Evolutionary conservation across 2,329 filamentous ascomycete genomes (phyloP).

Genomic region (Raffaelea deltoideospora): DNA sequence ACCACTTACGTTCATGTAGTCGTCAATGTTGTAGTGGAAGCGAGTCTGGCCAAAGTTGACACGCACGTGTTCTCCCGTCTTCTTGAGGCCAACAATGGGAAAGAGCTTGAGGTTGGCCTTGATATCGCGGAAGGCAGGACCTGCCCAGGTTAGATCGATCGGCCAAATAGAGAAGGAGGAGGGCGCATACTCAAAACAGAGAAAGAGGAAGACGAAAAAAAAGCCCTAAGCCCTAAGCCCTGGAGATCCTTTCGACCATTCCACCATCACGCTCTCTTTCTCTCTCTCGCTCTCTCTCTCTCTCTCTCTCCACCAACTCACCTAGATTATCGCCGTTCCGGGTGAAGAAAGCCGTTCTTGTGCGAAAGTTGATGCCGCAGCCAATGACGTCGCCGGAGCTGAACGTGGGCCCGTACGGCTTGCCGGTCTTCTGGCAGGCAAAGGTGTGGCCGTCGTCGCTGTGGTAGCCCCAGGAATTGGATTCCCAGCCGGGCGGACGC

Average conservation of each 20-base stretch:
- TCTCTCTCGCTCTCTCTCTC: too few species aligned
- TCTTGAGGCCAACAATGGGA: constrained; percentile 51
- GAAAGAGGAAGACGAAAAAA: not conserved
- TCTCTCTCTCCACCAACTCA: too few species aligned
- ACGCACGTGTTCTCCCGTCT: constrained; percentile 42
- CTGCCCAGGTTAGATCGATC: too few species aligned
- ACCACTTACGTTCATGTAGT: constrained; percentile 54
- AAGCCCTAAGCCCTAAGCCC: too few species aligned
- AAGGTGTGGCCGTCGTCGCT: constrained; percentile 52
- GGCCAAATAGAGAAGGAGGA: not conserved
- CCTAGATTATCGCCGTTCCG: constrained; percentile 46
- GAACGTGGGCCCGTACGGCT: constrained; percentile 41
- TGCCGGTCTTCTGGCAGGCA: constrained; percentile 38
- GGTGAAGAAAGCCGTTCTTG: constrained; percentile 52
- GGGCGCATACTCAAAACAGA: not conserved
- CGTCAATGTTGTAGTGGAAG: constrained; percentile 85
- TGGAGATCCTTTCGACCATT: too few species aligned
- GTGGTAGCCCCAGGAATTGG: constrained; percentile 54
- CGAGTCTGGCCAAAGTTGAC: constrained; percentile 58
- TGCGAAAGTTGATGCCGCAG: constrained; percentile 51
- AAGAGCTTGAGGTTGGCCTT: constrained; percentile 44
- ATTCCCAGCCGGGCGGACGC: constrained; percentile 50
- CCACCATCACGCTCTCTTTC: too few species aligned
- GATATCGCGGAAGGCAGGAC: constrained; percentile 54
- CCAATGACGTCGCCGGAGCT: constrained; percentile 43